Conservation (phyloP, 306 rosid genomes). For the Gillenia trifoliata region DNA sequence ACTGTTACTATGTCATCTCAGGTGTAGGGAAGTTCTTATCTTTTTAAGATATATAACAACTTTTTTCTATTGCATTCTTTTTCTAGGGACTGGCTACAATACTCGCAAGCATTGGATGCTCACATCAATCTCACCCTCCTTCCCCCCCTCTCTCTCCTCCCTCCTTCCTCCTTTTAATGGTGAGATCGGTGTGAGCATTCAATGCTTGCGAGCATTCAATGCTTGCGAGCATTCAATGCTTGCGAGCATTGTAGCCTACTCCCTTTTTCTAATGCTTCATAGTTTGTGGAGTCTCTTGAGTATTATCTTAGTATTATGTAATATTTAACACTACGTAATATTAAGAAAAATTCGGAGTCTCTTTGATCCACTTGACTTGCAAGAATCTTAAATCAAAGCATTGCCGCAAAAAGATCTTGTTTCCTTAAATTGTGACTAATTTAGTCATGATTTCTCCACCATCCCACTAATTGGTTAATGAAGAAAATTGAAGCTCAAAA, state of each 20-base stretch:
- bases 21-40: neutral
- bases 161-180: too few relatives aligned
- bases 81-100: too few relatives aligned
- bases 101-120: too few relatives aligned
- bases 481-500: constrained; percentile 6
- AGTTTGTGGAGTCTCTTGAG: neutral
- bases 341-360: too few relatives aligned
- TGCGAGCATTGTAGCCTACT: too few relatives aligned
- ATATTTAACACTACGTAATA: too few relatives aligned
- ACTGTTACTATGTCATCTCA: neutral
- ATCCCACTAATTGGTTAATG: constrained; percentile 5
- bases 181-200: too few relatives aligned
- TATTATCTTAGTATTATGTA: too few relatives aligned
- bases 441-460: constrained; percentile 4
- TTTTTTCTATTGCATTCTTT: neutral
- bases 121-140: too few relatives aligned
- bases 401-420: neutral
- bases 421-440: constrained; percentile 8
- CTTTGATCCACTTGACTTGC: neutral
- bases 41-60: neutral
- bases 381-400: neutral
- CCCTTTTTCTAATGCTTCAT: neutral
- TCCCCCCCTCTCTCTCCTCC: too few relatives aligned
- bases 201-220: too few relatives aligned
- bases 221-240: too few relatives aligned